Evolutionary conservation across 1,139 yeast species (phyloP).

Genomic region (Zygoascus sp.): DNA sequence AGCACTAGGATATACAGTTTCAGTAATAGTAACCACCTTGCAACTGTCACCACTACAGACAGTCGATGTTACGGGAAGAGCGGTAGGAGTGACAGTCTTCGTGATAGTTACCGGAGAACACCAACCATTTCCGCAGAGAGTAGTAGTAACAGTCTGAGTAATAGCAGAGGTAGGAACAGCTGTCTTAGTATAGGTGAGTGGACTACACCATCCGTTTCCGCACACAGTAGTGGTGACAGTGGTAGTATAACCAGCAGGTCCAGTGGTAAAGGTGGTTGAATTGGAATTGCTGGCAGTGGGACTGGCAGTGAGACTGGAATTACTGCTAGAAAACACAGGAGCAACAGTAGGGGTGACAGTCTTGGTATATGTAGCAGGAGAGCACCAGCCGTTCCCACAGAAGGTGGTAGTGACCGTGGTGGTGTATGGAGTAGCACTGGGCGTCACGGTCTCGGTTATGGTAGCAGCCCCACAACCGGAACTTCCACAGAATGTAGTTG

Average conservation of each 20-base stretch:
- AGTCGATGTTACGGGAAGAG: background rate
- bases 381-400: background rate
- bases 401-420: constrained; percentile 12
- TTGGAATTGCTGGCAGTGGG: constrained; percentile 6
- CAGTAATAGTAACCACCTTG: background rate
- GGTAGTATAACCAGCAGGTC: background rate
- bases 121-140: constrained; percentile 4
- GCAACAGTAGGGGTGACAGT: constrained; percentile 9
- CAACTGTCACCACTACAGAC: background rate
- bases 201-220: background rate
- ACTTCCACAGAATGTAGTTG: constrained; percentile 6
- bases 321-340: constrained; percentile 5
- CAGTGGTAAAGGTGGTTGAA: background rate
- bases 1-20: constrained; percentile 3
- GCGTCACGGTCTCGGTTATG: constrained; percentile 16
- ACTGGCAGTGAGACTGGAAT: background rate
- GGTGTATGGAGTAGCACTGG: constrained; percentile 7
- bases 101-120: constrained; percentile 1
- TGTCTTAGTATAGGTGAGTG: constrained; percentile 1
- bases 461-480: constrained; percentile 15
- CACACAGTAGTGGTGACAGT: constrained; percentile 6
- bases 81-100: constrained; percentile 2
- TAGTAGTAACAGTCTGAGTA: background rate
- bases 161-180: background rate
- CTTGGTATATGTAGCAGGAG: background rate